phyloP scores from a whole-genome alignment of 2,329 filamentous ascomycete species.

The Fusarium ambrosium region DNA sequence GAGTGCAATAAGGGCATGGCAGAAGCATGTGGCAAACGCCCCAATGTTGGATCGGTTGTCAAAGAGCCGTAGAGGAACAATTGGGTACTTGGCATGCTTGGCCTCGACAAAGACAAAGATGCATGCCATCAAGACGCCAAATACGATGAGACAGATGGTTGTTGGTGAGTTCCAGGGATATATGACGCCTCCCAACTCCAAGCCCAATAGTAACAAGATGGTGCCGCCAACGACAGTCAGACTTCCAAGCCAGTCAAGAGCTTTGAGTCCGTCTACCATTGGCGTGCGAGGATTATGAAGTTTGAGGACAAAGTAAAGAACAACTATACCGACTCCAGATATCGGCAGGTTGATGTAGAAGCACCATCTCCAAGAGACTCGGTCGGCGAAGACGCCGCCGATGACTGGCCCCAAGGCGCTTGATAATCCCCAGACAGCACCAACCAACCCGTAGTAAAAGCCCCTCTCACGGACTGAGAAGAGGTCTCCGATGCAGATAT shows the following conservation, averaged over 20 bases:
- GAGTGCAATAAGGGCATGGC: slow-evolving; percentile 6
- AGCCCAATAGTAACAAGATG: slow-evolving; percentile 14
- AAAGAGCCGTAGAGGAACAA: slow-evolving; percentile 17
- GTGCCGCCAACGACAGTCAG: slow-evolving; percentile 9
- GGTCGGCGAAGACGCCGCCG: slow-evolving; percentile 42
- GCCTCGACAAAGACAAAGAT: slow-evolving; percentile 10
- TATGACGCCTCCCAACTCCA: slow-evolving; percentile 16
- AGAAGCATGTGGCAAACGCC: slow-evolving; percentile 2
- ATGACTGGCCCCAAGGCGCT: slow-evolving; percentile 59
- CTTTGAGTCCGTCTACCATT: slow-evolving; percentile 9
- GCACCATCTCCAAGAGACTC: slow-evolving; percentile 48
- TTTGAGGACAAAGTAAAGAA: slow-evolving; percentile 61
- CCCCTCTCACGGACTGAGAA: slow-evolving; percentile 53
- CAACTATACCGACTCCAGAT: slow-evolving; percentile 58
- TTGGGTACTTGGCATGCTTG: slow-evolving; percentile 16
- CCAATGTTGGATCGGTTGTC: slow-evolving; percentile 7
- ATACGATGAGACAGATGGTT: slow-evolving; percentile 18
- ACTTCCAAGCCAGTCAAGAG: slow-evolving; percentile 19
- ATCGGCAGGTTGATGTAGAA: slow-evolving; percentile 51
- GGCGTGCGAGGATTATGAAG: slow-evolving; percentile 17
- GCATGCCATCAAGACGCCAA: background rate
- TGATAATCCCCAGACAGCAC: slow-evolving; percentile 74
- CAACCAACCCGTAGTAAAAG: slow-evolving; percentile 71
- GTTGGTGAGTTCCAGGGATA: slow-evolving; percentile 17
- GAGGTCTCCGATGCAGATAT: slow-evolving; percentile 17